These are phyloP conservation scores for Secale cereale DNA, from an alignment of 176 grass and related monocot genomes.

Conservation along the genomic window DNA sequence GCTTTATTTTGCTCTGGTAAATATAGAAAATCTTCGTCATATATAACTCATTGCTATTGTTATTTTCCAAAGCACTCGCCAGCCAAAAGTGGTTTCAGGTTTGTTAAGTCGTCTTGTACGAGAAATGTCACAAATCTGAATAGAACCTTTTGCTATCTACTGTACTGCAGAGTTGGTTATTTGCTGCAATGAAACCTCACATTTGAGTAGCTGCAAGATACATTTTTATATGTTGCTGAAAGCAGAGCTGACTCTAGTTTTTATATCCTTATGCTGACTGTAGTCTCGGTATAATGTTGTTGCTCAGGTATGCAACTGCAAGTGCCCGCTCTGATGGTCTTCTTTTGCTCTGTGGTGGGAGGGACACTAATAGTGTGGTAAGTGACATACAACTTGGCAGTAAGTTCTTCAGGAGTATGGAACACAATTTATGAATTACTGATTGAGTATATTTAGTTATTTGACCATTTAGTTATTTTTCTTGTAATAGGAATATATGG, in stretches of 20 bases:
- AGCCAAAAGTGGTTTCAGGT: background rate
- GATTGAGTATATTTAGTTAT: background rate
- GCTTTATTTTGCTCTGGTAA: background rate
- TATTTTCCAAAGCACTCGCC: background rate
- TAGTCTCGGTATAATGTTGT: conserved; percentile 22
- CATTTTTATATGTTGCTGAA: conserved; percentile 4
- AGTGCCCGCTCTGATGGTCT: conserved; percentile 97
- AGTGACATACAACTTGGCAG: conserved; percentile 32
- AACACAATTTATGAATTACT: background rate
- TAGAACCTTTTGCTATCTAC: conserved; percentile 10
- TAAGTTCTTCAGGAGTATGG: background rate
- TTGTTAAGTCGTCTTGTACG: conserved; percentile 14
- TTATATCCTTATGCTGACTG: conserved; percentile 12
- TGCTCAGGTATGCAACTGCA: conserved; percentile 90
- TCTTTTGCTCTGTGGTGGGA: conserved; percentile 94
- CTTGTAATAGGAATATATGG: conserved; percentile 1
- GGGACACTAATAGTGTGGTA: conserved; percentile 97
- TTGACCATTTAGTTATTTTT: background rate
- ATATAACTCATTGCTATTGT: background rate
- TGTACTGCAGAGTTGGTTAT: background rate
- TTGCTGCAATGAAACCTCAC: background rate
- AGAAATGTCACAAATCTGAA: background rate
- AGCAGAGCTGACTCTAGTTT: background rate
- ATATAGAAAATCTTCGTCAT: conserved; percentile 6
- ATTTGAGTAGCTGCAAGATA: background rate